Base-by-base conservation (phyloP, 768 basidiomycete species). In the Leccinum truebloodii region DNA sequence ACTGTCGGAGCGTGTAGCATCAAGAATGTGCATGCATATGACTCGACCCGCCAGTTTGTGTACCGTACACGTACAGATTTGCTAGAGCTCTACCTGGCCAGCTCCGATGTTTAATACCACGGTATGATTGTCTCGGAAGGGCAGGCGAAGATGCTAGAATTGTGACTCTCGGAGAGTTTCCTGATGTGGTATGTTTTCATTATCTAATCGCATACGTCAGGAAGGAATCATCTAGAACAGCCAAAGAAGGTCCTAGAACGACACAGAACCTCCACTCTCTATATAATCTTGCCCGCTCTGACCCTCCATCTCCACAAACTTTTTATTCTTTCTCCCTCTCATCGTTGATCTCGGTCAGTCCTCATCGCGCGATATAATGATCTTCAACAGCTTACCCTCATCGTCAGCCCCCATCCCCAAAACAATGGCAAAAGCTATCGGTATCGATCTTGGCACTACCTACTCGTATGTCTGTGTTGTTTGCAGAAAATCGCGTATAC, bases 371-470 rank as follows among this genome's bases (percentile, higher is more conserved):
- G 39, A 8, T 26, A 10, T 46, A 18, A 22, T 51, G 30, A 46
- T n/a, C 52, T 57, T 16, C 56, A 35, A 16, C 16, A 18, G n/a
- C 62, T 61, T 28, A 68, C 51, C 34, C 30, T 61, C 60, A 26
- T 52, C 59, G 13, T 52, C 63, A 62, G 60, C 46, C 48, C 16
- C 28, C 59, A 52, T 52, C 59, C 54, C 46, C 39, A 39, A 63
- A 58, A 56, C 18, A 57, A 85, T 86, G 84, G 77, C 86, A 73
- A 94, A 94, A 86, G 91, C 91, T 65, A 85, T 94, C 73, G 91
- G 91, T 77, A 94, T 94, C 73, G 91, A 94, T 83, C 83, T 93
- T 67, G 90, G 90, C 69, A 96, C 95, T 63, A 97, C 95, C 55
- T 93, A 93, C 83, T 93, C 91, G 90, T 92, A 73, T 66, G 89